Percentiles rank a stretch among this genome's conserved stretches.
phyloP scores from a whole-genome alignment of 495 filamentous ascomycete species.

The Bombardia bombarda region DNA sequence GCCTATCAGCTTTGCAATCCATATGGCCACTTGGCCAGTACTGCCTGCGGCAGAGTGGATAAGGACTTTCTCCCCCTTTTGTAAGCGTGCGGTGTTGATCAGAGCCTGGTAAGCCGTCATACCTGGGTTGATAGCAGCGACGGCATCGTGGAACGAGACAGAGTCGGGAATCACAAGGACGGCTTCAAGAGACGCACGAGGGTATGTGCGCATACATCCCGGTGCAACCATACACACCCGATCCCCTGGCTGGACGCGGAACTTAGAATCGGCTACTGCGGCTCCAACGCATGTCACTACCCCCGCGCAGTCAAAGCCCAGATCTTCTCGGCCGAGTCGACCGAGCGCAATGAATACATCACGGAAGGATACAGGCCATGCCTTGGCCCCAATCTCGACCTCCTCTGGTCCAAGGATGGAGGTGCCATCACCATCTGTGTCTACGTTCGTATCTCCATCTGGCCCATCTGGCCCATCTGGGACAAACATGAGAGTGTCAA shows the following conservation, averaged over 20 bases:
- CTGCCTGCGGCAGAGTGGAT: constrained; percentile 48
- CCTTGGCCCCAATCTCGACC: constrained; percentile 25
- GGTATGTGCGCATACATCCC: constrained; percentile 28
- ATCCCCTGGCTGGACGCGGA: constrained; percentile 25
- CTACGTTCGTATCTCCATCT: no score
- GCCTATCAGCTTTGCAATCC: constrained; percentile 34
- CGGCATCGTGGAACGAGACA: constrained; percentile 13
- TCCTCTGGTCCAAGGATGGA: constrained; percentile 11
- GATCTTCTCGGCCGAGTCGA: constrained; percentile 10
- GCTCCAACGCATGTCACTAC: constrained; percentile 45
- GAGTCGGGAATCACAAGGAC: constrained; percentile 22
- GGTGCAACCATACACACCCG: constrained; percentile 29
- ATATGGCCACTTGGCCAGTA: constrained; percentile 44
- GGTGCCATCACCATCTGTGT: no score
- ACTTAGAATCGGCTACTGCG: neutral
- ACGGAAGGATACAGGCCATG: constrained; percentile 21
- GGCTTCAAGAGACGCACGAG: constrained; percentile 19
- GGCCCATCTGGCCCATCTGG: constrained; percentile 15
- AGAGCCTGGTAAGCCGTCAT: constrained; percentile 45
- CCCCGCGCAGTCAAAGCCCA: constrained; percentile 31
- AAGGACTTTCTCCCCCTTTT: constrained; percentile 43
- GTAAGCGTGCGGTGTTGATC: constrained; percentile 25
- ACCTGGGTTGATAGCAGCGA: constrained; percentile 28
- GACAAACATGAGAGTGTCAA: constrained; percentile 18
- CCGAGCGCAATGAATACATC: constrained; percentile 42